Evolutionary conservation across 345 rosid species (phyloP).

Genomic region (Linum tenue): DNA sequence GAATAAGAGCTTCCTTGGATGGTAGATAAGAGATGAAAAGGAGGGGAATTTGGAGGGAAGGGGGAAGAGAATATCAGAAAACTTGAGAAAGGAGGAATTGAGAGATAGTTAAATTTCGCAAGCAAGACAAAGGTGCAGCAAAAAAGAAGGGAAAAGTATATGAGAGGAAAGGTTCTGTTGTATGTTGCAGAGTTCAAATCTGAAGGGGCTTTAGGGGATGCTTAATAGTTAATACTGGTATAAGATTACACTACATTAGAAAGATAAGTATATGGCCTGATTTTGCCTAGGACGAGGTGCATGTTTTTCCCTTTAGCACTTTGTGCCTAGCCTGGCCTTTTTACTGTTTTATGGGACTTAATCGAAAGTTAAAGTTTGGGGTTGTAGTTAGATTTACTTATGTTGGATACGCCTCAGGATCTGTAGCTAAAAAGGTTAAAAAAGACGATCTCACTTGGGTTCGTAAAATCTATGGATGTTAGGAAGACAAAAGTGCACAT

Average conservation of each 20-base stretch:
- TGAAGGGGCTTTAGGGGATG: constrained; percentile 2
- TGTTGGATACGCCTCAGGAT: constrained; percentile 14
- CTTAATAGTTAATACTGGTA: not conserved
- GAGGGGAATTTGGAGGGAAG: constrained; percentile 9
- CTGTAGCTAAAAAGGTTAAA: not conserved
- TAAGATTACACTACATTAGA: not conserved
- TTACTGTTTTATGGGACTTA: constrained; percentile 37
- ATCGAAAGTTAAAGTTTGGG: constrained; percentile 35
- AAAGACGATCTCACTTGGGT: not conserved
- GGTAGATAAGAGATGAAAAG: constrained; percentile 40
- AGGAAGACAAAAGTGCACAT: not conserved
- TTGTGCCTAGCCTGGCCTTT: constrained; percentile 18
- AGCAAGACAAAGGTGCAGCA: constrained; percentile 63
- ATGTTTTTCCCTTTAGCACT: constrained; percentile 15
- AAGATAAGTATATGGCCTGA: constrained; percentile 1
- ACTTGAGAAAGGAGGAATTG: constrained; percentile 90
- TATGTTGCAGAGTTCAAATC: constrained; percentile 22
- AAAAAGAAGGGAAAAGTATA: constrained; percentile 35
- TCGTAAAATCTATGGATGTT: not conserved
- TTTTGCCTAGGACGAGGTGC: not conserved
- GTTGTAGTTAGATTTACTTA: constrained; percentile 5
- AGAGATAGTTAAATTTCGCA: constrained; percentile 46
- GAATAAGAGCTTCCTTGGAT: constrained; percentile 88
- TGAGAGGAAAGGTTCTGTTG: constrained; percentile 16
- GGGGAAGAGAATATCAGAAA: constrained; percentile 70